Evolutionary conservation across 2,329 filamentous ascomycete species (phyloP).

Genomic region (Domatiomyces globalis): DNA sequence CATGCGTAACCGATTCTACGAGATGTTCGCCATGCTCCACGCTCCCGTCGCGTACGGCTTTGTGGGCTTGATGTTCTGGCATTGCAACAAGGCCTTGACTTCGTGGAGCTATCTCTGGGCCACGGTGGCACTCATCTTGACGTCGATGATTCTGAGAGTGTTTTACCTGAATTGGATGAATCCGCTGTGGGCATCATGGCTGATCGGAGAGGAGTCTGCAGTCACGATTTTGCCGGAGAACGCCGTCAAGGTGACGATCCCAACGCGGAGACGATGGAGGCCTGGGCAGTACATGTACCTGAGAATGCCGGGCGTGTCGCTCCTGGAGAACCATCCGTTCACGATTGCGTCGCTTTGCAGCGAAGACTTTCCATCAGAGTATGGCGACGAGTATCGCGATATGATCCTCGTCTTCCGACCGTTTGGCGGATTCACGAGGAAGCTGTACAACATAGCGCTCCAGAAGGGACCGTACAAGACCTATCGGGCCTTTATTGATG

Average conservation of each 20-base stretch:
- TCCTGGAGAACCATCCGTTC: conserved; percentile 90
- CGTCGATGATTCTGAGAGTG: conserved; percentile 59
- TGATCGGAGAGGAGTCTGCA: conserved; percentile 82
- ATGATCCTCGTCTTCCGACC: conserved; percentile 85
- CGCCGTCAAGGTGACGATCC: conserved; percentile 88
- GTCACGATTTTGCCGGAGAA: conserved; percentile 83
- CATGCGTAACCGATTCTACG: conserved; percentile 64
- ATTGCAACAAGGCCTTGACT: conserved; percentile 79
- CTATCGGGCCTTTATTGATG: conserved; percentile 83
- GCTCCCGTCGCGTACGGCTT: conserved; percentile 69
- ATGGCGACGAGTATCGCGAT: conserved; percentile 75
- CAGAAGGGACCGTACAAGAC: conserved; percentile 81
- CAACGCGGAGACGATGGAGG: conserved; percentile 82
- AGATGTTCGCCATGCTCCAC: conserved; percentile 71
- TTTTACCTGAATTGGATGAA: conserved; percentile 85
- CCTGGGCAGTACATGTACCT: conserved; percentile 92
- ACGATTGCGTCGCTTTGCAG: conserved; percentile 87
- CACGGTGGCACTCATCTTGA: conserved; percentile 61
- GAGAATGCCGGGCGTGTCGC: conserved; percentile 78
- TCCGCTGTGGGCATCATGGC: conserved; percentile 62
- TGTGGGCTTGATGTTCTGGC: conserved; percentile 82
- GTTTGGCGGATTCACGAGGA: conserved; percentile 77
- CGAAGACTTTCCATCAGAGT: conserved; percentile 83
- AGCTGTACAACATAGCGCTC: conserved; percentile 67
- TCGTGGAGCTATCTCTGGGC: conserved; percentile 84